A percentile compares a stretch with the other conserved stretches of the same genome.
Evolutionary conservation across 768 basidiomycete species (phyloP).

Genomic region (Kwoniella heveanensis): DNA sequence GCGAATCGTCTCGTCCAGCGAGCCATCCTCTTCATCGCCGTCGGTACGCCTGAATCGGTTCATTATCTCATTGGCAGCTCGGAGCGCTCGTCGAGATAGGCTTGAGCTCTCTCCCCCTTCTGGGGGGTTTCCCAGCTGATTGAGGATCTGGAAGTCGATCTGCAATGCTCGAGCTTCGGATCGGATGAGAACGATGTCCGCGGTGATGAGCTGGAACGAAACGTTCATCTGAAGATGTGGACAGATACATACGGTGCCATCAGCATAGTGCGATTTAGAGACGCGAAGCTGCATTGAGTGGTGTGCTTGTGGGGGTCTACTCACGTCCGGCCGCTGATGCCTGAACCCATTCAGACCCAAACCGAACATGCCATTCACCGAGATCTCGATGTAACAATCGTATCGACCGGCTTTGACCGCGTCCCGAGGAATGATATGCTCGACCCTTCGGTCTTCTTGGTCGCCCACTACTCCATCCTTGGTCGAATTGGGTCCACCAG

Average conservation of each 20-base stretch:
- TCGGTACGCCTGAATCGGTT: conserved; percentile 66
- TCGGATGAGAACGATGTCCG: conserved; percentile 16
- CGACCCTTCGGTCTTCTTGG: conserved; percentile 73
- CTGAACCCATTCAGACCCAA: conserved; percentile 58
- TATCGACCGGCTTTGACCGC: conserved; percentile 63
- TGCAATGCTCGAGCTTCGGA: conserved; percentile 15
- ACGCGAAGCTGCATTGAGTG: too few relatives aligned
- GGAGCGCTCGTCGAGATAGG: conserved; percentile 40
- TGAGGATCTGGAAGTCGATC: conserved; percentile 31
- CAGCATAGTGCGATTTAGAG: background rate
- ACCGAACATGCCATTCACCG: conserved; percentile 86
- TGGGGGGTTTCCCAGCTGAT: conserved; percentile 19
- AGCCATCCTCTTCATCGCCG: conserved; percentile 7
- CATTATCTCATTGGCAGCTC: conserved; percentile 66
- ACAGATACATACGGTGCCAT: background rate
- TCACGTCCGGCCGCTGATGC: conserved; percentile 48
- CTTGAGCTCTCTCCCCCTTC: conserved; percentile 9
- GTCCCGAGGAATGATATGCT: conserved; percentile 77
- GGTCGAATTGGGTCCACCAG: conserved; percentile 21
- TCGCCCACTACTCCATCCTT: conserved; percentile 9
- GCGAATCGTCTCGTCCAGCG: conserved; percentile 19
- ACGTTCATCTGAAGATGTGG: conserved; percentile 12
- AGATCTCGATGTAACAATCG: conserved; percentile 35
- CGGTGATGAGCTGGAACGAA: conserved; percentile 12
- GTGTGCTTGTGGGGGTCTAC: background rate